A percentile compares a stretch with the other conserved stretches of the same genome.
Conservation (phyloP, 2,329 filamentous ascomycete species). For the Alternaria angustiovoidea region DNA sequence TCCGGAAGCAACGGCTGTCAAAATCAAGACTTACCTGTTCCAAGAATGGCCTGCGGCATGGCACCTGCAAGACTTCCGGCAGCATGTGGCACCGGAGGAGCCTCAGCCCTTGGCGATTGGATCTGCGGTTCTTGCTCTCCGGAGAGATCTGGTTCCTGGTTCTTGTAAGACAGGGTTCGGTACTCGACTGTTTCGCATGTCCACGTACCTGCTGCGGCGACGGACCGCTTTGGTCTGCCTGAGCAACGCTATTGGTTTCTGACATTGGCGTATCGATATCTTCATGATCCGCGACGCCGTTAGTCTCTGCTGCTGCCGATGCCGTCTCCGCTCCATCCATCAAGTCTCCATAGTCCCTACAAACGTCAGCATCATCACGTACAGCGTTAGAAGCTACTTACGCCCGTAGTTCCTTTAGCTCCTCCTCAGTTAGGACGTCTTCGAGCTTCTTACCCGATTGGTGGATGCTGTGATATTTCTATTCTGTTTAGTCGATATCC, state of each 20-base stretch:
- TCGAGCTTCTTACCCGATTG: conserved; percentile 47
- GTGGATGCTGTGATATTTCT: conserved; percentile 52
- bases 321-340: conserved; percentile 35
- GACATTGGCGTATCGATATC: conserved; percentile 32
- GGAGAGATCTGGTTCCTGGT: conserved; percentile 39
- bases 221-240: conserved; percentile 12
- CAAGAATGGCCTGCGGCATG: conserved; percentile 48
- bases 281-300: conserved; percentile 34
- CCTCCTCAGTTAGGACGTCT: conserved; percentile 44
- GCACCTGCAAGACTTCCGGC: conserved; percentile 26
- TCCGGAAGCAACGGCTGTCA: conserved; percentile 24
- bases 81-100: conserved; percentile 29
- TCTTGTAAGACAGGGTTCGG: conserved; percentile 32
- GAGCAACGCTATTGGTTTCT: conserved; percentile 24
- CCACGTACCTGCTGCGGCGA: conserved; percentile 38
- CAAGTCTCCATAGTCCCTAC: conserved; percentile 44
- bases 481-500: conserved; percentile 13
- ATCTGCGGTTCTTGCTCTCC: conserved; percentile 31
- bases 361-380: conserved; percentile 18
- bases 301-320: conserved; percentile 22
- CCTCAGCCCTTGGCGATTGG: conserved; percentile 26
- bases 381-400: conserved; percentile 16
- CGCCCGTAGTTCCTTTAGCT: conserved; percentile 43
- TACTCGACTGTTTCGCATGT: conserved; percentile 19
- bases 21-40: conserved; percentile 43